Base-by-base conservation (phyloP, 768 basidiomycete genomes). In the Kondoa malvinella region DNA sequence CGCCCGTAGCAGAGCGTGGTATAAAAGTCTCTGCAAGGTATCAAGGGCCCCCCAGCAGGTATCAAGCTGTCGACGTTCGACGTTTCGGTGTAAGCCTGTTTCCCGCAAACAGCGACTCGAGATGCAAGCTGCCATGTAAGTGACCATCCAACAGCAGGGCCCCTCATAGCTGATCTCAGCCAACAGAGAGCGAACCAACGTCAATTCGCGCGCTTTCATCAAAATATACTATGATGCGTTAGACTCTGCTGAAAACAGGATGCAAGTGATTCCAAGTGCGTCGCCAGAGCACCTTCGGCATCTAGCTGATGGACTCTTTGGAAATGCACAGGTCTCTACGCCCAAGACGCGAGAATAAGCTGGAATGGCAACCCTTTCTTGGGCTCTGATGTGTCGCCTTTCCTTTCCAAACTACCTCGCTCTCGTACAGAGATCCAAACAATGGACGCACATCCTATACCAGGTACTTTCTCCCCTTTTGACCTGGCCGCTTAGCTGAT, bases 361-460 rank as follows among this genome's bases (percentile, higher is more conserved):
- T 63, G 61, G 61, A 63, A 63, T 32, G 61, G 61, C 3, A 63
- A 63, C 61, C 26, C 61, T 32, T 30, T 63, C 12, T 8, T 63
- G 16, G 61, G 29, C 31, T 14, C 25, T 31, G n/a, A 25, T 60
- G 14, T 60, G 25, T 14, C 58, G 4, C 15, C 58, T 25, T 63
- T 63, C 33, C 30, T 63, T 17, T 31, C 30, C 61, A 30, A 17
- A 16, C 33, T 63, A 29, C 61, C 61, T 17, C 61, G n/a, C 8
- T 29, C 26, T 16, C 27, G 61, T 8, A 63, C 61, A 33, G 26
- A 27, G 12, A 33, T 63, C 4, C 61, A 63, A 29, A 3, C 27
- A 27, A 31, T 29, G 16, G 61, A 63, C 32, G 61, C 30, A 3
- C 61, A 63, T 33, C 61, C 61, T 33, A 63, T 63, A 31, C 61